Evolutionary conservation across 768 basidiomycete genomes (phyloP), one percentile per base, ranked within the genome.

Genomic region (Russula virescens): DNA sequence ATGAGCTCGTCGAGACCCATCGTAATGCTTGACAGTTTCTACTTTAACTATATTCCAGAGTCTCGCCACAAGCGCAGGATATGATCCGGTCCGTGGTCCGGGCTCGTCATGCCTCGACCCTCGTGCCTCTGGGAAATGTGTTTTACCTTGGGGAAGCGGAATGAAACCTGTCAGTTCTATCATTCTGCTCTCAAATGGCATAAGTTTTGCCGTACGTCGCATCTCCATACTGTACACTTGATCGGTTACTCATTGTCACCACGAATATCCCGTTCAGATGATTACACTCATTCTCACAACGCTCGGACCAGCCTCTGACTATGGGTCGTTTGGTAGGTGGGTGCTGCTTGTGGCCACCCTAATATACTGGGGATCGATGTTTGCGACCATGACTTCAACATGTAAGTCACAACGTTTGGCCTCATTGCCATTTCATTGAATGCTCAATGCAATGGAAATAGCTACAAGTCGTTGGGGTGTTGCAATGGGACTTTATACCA

Each of bases 251-350:
- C n/a, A n/a, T n/a, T n/a, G n/a, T n/a, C 5, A 21, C n/a, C 19
- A 31, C 18, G 13, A 28, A 23, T 42, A 34, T 63, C 34, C 18
- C 11, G n/a, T 21, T 3, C 55, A 86, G 85, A 75, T 89, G 16
- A 90, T 91, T 88, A 91, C 90, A 0, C 64, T 80, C 34, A 83
- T 92, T 49, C 91, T 92, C 75, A 92, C 89, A 1, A 89, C 88
- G 0, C 83, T 93, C 68, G 19, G 74, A 35, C 84, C 84, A 31
- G 84, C 85, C n/a, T n/a, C n/a, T n/a, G n/a, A n/a, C n/a, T n/a
- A n/a, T n/a, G n/a, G n/a, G n/a, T n/a, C n/a, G n/a, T 5, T 91
- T 68, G 89, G 88, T 19, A 83, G 87, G 14, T 92, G 89, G 88
- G 72, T 91, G 13, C 76, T 92, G 19, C 75, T 91, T 25, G 78